Base-by-base conservation (phyloP, 805 yeast genomes). In the Myxozyma geophila region DNA sequence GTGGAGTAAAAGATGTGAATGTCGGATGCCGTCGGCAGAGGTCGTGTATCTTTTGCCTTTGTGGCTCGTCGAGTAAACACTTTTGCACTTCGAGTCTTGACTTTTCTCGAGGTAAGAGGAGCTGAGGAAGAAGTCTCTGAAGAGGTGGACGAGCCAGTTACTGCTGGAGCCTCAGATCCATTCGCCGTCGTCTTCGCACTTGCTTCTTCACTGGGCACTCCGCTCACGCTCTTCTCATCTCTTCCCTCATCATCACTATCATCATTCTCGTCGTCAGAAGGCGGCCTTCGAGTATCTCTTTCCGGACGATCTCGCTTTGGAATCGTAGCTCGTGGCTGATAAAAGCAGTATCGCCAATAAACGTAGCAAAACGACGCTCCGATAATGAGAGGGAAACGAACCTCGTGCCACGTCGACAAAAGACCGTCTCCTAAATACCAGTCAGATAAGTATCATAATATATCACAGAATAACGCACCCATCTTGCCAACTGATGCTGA, bases 1-100 rank as follows among this genome's bases (percentile, higher is more conserved):
- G 97, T 88, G 8, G 97, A 87, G 75, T 89, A 92, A 70, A 92
- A 89, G 2, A 92, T 83, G 63, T 56, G 51, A 36, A 67, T 53
- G n/a, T 62, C 62, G 12, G 69, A 57, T 9, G 54, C 13, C 13
- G 58, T 7, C 7, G 59, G 37, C 7, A 46, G 59, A 1, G 10
- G 23, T 28, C 19, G 58, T 17, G 46, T 51, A 13, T 37, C 55
- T 6, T 17, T 35, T 12, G 28, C 13, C 37, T 50, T 40, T 48
- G 40, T 46, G 4, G 58, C 49, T 12, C 43, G 44, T 13, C 65
- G 59, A 4, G 64, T 60, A 21, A 64, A 60, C 15, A 64, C 66
- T 44, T 57, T 64, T 12, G 53, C 63, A 1, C 51, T 21, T 54
- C 67, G 39, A 17, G 23, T 17, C 44, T 58, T 63, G 36, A 28